Evolutionary conservation across 257 asterid species (phyloP), one percentile per base, ranked within the genome.

Genomic region (Jacaranda mimosifolia): DNA sequence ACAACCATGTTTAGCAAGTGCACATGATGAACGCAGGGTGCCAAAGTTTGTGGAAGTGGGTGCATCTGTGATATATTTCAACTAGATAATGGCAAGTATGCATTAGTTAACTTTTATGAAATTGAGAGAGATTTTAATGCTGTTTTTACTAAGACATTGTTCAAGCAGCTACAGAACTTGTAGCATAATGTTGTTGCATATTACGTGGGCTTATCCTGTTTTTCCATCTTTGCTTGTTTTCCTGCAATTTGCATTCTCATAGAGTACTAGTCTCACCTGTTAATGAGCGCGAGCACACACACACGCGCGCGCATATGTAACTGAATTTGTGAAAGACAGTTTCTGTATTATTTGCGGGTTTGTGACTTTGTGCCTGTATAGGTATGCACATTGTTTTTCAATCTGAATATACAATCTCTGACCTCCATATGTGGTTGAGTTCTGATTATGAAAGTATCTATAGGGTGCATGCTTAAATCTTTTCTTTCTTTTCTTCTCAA

Each of bases 261-360:
- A 67, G 69, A 84, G 85, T 85, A 71, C 19, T 26, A 26, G 32
- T 26, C 32, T 26, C 32, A 26, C 32, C 32, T 26, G 32, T 26
- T 26, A 26, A 26, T 2, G 32, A 1, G 32, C 32, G 32, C 2
- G 32, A 26, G 2, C 32, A 26, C 32, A 26, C 32, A 26, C 32
- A 26, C 32, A 42, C 46, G 0, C 46, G 1, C 9, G 4, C 46
- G 4, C 9, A 42, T 3, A 45, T 10, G 3, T 10, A 48, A 48
- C 55, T 11, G 55, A 48, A 48, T 12, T 3, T 11, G 55, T 11
- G 11, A 26, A 48, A 15, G 55, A 11, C 55, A 8, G 11, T 48
- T 48, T 48, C 55, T 48, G 55, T 2, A 10, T 48, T 45, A 45
- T 45, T 45, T 10, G 51, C 0, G 51, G 11, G 9, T 45, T 45